These are phyloP conservation scores for Aspergillus vadensis DNA, from an alignment of 2,329 filamentous ascomycete species.

Conservation along the genomic window DNA sequence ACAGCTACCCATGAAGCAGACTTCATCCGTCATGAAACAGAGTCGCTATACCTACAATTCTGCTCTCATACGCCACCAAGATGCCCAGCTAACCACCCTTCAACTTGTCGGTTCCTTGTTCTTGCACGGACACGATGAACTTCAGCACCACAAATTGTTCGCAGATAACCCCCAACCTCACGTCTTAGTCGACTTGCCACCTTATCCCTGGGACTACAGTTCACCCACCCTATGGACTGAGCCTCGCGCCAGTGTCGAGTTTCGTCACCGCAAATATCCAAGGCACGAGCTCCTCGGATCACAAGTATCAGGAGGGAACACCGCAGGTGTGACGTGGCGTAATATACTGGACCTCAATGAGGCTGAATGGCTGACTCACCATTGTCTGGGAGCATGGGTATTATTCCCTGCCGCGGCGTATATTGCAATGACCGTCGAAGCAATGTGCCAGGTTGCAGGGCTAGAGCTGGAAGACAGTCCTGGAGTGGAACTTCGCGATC, in stretches of 20 bases:
- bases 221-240: constrained; percentile 25
- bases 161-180: neutral
- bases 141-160: neutral
- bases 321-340: constrained; percentile 26
- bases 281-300: constrained; percentile 30
- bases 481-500: neutral
- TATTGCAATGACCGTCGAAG: constrained; percentile 33
- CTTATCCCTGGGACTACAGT: constrained; percentile 28
- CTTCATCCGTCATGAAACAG: neutral
- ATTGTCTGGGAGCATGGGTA: constrained; percentile 23
- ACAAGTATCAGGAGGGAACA: constrained; percentile 8
- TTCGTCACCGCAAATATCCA: constrained; percentile 16
- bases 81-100: neutral
- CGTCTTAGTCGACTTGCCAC: constrained; percentile 26
- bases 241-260: constrained; percentile 20
- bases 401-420: constrained; percentile 35
- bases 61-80: neutral
- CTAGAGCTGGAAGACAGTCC: neutral
- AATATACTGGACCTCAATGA: constrained; percentile 30
- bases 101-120: neutral
- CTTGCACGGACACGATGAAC: neutral
- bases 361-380: constrained; percentile 32
- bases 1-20: neutral
- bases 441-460: constrained; percentile 15
- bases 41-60: neutral